These are phyloP conservation scores for Leucaena leucocephala DNA, from an alignment of 306 rosid species.

Conservation along the genomic window DNA sequence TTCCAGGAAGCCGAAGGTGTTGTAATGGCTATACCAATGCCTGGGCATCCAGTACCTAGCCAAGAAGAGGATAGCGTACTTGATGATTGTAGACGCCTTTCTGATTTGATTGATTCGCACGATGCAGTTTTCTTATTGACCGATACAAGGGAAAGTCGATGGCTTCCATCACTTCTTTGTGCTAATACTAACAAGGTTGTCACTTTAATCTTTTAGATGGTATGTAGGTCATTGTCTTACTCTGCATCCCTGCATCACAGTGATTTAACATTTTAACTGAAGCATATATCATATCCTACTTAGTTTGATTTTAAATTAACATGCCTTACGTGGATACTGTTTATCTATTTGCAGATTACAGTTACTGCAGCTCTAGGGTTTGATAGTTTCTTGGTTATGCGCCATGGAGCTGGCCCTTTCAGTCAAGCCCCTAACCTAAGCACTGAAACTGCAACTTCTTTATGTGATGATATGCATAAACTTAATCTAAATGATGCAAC, in stretches of 20 bases:
- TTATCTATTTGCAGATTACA: slow-evolving; percentile 63
- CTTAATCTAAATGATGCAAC: slow-evolving; percentile 41
- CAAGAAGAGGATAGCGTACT: slow-evolving; percentile 67
- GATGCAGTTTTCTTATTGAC: slow-evolving; percentile 88
- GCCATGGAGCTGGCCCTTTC: slow-evolving; percentile 94
- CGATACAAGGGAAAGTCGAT: slow-evolving; percentile 97
- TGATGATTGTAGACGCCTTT: slow-evolving; percentile 70
- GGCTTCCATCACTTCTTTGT: slow-evolving; percentile 97
- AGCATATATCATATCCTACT: slow-evolving; percentile 18
- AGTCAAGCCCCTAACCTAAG: slow-evolving; percentile 42
- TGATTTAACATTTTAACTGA: slow-evolving; percentile 34
- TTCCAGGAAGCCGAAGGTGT: slow-evolving; percentile 89
- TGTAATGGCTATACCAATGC: slow-evolving; percentile 96
- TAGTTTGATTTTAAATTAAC: slow-evolving; percentile 15
- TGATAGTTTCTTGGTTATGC: slow-evolving; percentile 98
- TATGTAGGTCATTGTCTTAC: background rate
- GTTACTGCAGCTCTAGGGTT: slow-evolving; percentile 93
- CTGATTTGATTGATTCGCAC: slow-evolving; percentile 78
- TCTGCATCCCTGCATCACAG: background rate
- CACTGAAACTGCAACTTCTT: slow-evolving; percentile 48
- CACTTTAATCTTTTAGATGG: slow-evolving; percentile 22
- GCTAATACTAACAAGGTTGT: slow-evolving; percentile 86
- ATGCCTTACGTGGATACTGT: slow-evolving; percentile 15
- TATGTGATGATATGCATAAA: slow-evolving; percentile 46
- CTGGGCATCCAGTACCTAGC: slow-evolving; percentile 85